Evolutionary conservation across 805 yeast genomes (phyloP).

Genomic region (Candida railenensis): DNA sequence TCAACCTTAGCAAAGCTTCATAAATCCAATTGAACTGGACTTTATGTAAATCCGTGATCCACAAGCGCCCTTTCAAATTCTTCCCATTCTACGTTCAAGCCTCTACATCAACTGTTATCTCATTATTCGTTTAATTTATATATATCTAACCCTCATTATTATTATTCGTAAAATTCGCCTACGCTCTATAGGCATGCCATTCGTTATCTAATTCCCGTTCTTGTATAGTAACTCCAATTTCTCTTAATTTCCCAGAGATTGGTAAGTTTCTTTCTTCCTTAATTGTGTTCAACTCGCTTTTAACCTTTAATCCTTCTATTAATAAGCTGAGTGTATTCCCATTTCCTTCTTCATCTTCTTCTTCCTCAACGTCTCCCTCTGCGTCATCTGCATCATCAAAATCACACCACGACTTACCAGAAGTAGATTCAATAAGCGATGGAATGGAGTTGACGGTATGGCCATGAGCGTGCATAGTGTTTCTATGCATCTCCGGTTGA

Average conservation of each 20-base stretch:
- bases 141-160: constrained; percentile 1
- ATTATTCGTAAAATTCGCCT: constrained; percentile 5
- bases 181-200: constrained; percentile 6
- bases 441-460: constrained; percentile 15
- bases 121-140: neutral
- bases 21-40: too few relatives aligned
- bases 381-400: constrained; percentile 26
- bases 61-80: too few relatives aligned
- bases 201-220: constrained; percentile 8
- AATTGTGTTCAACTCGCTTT: neutral
- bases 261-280: constrained; percentile 1
- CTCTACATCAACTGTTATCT: too few relatives aligned
- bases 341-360: neutral
- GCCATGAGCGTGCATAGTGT: neutral
- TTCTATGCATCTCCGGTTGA: neutral
- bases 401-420: constrained; percentile 34
- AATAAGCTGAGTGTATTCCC: constrained; percentile 5
- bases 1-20: too few relatives aligned
- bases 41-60: too few relatives aligned
- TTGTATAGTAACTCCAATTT: constrained; percentile 7
- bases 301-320: constrained; percentile 1
- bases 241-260: neutral
- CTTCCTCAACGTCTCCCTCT: neutral
- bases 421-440: constrained; percentile 32
- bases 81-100: too few relatives aligned